Evolutionary conservation across 768 basidiomycete genomes (phyloP).

Genomic region (Cytidiella melzeri): DNA sequence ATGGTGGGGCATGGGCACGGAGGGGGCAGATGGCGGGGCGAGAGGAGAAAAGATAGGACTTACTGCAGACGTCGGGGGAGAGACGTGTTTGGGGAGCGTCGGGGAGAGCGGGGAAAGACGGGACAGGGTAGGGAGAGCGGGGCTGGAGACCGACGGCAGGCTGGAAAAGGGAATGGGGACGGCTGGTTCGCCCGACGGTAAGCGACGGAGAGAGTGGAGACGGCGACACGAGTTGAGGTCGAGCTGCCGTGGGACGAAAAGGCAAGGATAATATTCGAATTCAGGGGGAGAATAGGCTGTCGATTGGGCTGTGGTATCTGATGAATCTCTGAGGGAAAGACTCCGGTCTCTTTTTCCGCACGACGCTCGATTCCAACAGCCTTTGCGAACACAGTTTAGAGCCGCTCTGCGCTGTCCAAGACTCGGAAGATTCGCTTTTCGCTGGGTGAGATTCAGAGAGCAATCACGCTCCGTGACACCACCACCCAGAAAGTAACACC

Average conservation of each 20-base stretch:
- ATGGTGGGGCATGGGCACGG: neutral
- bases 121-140: neutral
- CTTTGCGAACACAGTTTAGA: neutral
- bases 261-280: neutral
- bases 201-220: neutral
- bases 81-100: conserved; percentile 6
- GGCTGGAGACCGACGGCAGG: neutral
- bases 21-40: neutral
- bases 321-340: neutral
- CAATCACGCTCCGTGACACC: neutral
- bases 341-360: neutral
- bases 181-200: neutral
- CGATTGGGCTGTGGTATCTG: neutral
- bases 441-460: neutral
- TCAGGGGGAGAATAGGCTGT: neutral
- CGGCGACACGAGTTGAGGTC: neutral
- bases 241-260: neutral
- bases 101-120: conserved; percentile 2
- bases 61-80: conserved; percentile 6
- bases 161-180: conserved; percentile 2
- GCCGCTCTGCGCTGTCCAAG: neutral
- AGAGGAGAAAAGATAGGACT: neutral
- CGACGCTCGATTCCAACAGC: neutral
- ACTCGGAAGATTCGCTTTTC: neutral
- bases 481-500: neutral